phyloP scores from a whole-genome alignment of 371 early-diverging fungal genomes.

The Rhizopus delemar region DNA sequence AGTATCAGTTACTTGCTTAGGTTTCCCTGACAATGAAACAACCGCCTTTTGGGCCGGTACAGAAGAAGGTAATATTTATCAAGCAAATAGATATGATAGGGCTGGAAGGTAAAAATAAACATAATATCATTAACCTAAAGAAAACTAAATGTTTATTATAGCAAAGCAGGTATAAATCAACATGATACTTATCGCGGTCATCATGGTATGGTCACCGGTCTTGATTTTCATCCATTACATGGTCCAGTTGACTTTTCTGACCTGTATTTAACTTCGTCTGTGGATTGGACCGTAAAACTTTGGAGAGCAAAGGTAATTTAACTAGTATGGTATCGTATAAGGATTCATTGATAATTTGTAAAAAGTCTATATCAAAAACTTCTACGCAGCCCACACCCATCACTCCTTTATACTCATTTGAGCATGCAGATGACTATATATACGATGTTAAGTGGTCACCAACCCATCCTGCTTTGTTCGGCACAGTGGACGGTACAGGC shows the following conservation, averaged over 20 bases:
- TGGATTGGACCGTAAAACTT: slow-evolving; percentile 95
- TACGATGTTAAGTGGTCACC: slow-evolving; percentile 97
- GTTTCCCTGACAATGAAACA: slow-evolving; percentile 91
- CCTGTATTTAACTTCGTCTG: slow-evolving; percentile 84
- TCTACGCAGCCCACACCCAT: slow-evolving; percentile 60
- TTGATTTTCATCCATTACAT: slow-evolving; percentile 87
- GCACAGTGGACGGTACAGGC: slow-evolving; percentile 88
- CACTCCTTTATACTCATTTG: slow-evolving; percentile 84
- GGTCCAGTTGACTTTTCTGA: slow-evolving; percentile 87
- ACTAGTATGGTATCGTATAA: too few species aligned
- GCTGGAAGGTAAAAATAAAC: slow-evolving; percentile 70
- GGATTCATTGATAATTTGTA: neutral
- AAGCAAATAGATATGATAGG: slow-evolving; percentile 90
- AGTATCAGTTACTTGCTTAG: slow-evolving; percentile 86
- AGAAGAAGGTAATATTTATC: slow-evolving; percentile 90
- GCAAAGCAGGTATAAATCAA: slow-evolving; percentile 92
- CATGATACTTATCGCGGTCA: slow-evolving; percentile 86
- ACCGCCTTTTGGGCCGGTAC: slow-evolving; percentile 95
- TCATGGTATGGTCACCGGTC: slow-evolving; percentile 84
- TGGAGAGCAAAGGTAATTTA: slow-evolving; percentile 86
- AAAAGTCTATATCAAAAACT: slow-evolving; percentile 63
- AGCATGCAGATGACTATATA: slow-evolving; percentile 92
- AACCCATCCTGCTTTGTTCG: slow-evolving; percentile 91
- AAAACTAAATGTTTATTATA: slow-evolving; percentile 25
- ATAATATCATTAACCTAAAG: neutral